A percentile compares a stretch with the other conserved stretches of the same genome.
phyloP scores from a whole-genome alignment of 805 yeast species.

The Saturnispora serradocipensis region DNA sequence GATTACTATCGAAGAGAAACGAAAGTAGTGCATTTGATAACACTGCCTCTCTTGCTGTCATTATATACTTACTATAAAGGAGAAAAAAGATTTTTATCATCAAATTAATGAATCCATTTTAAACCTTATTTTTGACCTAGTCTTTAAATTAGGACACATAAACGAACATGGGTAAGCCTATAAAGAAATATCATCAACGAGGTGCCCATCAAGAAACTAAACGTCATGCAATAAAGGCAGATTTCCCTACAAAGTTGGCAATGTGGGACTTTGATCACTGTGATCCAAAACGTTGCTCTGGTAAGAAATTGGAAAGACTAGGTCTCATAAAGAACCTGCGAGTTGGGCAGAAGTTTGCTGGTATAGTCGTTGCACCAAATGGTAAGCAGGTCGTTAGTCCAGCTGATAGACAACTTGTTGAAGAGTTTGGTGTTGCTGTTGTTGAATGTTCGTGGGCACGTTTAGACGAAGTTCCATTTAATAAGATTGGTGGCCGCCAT shows the following conservation, averaged over 20 bases:
- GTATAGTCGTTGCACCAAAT: conserved; percentile 87
- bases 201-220: conserved; percentile 28
- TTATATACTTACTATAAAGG: conserved; percentile 33
- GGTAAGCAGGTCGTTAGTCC: conserved; percentile 90
- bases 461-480: conserved; percentile 91
- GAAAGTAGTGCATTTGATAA: not conserved
- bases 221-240: conserved; percentile 16
- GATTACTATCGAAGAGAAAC: not conserved
- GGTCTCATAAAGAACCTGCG: conserved; percentile 73
- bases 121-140: not conserved
- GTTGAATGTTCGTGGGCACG: conserved; percentile 99
- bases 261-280: conserved; percentile 99
- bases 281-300: conserved; percentile 95
- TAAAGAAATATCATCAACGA: conserved; percentile 50
- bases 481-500: conserved; percentile 81
- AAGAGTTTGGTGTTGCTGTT: conserved; percentile 83
- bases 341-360: conserved; percentile 90
- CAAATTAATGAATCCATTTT: conserved; percentile 30
- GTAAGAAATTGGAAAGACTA: conserved; percentile 82
- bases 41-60: not conserved
- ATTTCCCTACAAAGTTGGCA: conserved; percentile 78
- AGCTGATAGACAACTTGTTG: conserved; percentile 68
- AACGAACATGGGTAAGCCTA: conserved; percentile 33
- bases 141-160: not conserved
- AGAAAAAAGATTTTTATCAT: conserved; percentile 26